Evolutionary conservation across 371 early-diverging fungal species (phyloP).

Genomic region (Actinomortierella ambigua): DNA sequence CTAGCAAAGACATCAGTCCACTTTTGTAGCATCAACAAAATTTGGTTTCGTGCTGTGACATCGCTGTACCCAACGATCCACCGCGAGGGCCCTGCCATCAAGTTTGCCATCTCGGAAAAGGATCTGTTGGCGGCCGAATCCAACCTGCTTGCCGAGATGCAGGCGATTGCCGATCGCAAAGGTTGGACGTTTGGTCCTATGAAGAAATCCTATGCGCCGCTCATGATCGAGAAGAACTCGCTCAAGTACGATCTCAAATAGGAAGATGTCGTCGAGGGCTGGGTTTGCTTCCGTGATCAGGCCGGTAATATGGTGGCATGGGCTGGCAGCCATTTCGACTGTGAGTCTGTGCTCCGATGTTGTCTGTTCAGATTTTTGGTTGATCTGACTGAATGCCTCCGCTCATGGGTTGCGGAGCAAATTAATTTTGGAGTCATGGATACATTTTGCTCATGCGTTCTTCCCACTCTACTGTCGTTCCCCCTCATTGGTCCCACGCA

Average conservation of each 20-base stretch:
- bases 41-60: conserved; percentile 15
- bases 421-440: neutral
- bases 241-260: conserved; percentile 16
- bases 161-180: conserved; percentile 11
- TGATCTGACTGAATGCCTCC: too few relatives aligned
- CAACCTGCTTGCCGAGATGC: conserved; percentile 7
- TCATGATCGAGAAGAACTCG: conserved; percentile 22
- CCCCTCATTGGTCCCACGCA: too few relatives aligned
- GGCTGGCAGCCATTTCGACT: conserved; percentile 40
- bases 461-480: too few relatives aligned
- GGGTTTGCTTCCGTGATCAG: conserved; percentile 23
- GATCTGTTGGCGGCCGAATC: conserved; percentile 16
- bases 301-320: conserved; percentile 29
- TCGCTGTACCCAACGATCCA: conserved; percentile 2
- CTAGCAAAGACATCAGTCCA: neutral
- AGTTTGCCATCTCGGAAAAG: conserved; percentile 30
- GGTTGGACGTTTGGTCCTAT: conserved; percentile 24
- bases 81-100: conserved; percentile 10
- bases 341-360: conserved; percentile 4
- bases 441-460: too few relatives aligned
- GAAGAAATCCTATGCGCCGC: conserved; percentile 14
- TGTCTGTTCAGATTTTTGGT: neutral
- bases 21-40: conserved; percentile 25
- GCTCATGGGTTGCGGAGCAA: too few relatives aligned
- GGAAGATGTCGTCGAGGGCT: conserved; percentile 20